Percentiles rank a stretch among this genome's conserved stretches.
These are phyloP conservation scores for Plasmopara halstedii DNA, from an alignment of 352 stramenopile species.

Conservation along the genomic window DNA sequence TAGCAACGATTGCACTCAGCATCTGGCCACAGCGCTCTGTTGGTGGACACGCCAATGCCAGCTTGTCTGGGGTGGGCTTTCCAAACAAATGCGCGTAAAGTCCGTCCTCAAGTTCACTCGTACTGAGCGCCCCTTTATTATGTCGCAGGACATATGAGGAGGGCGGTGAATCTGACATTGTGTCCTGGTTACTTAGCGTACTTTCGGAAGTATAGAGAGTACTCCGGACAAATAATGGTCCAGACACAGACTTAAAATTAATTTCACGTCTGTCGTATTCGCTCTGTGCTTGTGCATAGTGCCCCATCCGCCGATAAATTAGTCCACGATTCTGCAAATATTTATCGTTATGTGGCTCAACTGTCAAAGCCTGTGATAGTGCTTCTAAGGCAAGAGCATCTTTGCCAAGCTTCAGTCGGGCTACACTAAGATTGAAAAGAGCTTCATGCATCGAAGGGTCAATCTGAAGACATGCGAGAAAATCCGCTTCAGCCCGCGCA, in stretches of 20 bases:
- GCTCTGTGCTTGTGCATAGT: conserved; percentile 35
- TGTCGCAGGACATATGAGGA: conserved; percentile 1
- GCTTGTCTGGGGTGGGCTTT: conserved; percentile 51
- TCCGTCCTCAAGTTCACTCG: conserved; percentile 45
- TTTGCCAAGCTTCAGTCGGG: conserved; percentile 38
- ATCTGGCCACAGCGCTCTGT: conserved; percentile 33
- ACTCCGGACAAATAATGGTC: neutral
- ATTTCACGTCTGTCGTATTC: conserved; percentile 47
- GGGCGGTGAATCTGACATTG: neutral
- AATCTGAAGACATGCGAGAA: conserved; percentile 30
- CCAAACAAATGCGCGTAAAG: conserved; percentile 63
- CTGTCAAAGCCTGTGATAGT: conserved; percentile 29
- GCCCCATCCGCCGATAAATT: conserved; percentile 46
- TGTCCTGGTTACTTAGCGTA: conserved; percentile 21
- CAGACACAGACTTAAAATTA: neutral
- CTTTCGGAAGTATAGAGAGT: neutral
- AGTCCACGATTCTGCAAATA: conserved; percentile 51
- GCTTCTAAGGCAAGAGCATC: conserved; percentile 30
- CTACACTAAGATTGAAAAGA: conserved; percentile 55
- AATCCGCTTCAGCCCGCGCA: conserved; percentile 35
- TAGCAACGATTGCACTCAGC: conserved; percentile 36
- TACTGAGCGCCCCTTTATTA: conserved; percentile 9
- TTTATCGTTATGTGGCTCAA: conserved; percentile 31
- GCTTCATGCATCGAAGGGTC: conserved; percentile 54
- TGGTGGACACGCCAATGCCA: conserved; percentile 45